A percentile compares a stretch with the other conserved stretches of the same genome.
Evolutionary conservation across 2,329 filamentous ascomycete genomes (phyloP).

Genomic region (Aspergillus vadensis): DNA sequence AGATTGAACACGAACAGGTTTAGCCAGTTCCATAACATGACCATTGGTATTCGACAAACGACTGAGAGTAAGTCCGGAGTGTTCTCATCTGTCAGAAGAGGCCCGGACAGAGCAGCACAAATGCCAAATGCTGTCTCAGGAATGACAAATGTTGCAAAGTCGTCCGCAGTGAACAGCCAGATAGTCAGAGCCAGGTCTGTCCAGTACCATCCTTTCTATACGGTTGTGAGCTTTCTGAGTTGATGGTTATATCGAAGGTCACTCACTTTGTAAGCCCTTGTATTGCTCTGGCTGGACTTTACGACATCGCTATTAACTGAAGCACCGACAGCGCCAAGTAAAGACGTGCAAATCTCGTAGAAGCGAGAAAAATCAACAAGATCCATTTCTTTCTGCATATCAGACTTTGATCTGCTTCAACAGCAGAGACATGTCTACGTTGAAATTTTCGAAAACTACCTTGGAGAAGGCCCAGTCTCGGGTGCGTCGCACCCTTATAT

Average conservation of each 20-base stretch:
- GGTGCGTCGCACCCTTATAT: too few relatives aligned
- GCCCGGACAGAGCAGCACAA: background rate
- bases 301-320: too few relatives aligned
- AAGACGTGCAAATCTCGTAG: too few relatives aligned
- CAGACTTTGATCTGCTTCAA: too few relatives aligned
- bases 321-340: too few relatives aligned
- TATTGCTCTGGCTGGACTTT: too few relatives aligned
- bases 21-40: slow-evolving; percentile 27
- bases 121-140: background rate
- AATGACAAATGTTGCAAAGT: background rate
- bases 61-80: background rate
- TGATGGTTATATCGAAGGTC: accelerated
- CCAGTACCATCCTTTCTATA: background rate
- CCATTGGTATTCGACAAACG: background rate
- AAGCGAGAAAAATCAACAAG: too few relatives aligned
- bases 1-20: background rate
- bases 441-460: too few relatives aligned
- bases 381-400: too few relatives aligned
- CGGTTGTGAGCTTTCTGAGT: accelerated
- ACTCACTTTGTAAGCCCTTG: too few relatives aligned
- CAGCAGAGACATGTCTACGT: too few relatives aligned
- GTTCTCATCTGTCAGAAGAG: background rate
- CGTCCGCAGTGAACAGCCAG: background rate
- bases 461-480: too few relatives aligned
- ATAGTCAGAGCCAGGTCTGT: background rate